These are phyloP conservation scores for Neonectria ditissima DNA, from an alignment of 2,329 filamentous ascomycete genomes.

Conservation along the genomic window DNA sequence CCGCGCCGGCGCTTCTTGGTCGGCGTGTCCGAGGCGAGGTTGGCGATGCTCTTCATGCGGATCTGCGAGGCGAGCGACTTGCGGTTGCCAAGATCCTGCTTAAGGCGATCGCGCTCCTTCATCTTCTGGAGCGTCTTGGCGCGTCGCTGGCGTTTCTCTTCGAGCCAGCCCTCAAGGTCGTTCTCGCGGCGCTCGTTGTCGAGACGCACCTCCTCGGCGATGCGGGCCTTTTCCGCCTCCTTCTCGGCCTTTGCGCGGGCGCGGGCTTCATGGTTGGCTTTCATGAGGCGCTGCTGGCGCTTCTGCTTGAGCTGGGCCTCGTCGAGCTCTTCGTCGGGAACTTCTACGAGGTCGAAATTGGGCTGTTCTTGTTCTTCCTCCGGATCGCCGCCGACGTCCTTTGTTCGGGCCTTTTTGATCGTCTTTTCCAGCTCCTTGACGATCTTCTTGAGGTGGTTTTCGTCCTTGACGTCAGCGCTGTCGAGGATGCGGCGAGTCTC, in stretches of 20 bases:
- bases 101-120: slow-evolving; percentile 92
- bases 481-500: slow-evolving; percentile 88
- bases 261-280: slow-evolving; percentile 93
- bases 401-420: slow-evolving; percentile 90
- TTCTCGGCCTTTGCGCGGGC: slow-evolving; percentile 97
- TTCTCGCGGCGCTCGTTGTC: slow-evolving; percentile 88
- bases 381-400: slow-evolving; percentile 86
- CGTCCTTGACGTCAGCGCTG: slow-evolving; percentile 91
- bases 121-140: slow-evolving; percentile 80
- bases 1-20: slow-evolving; percentile 86
- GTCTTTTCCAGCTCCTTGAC: slow-evolving; percentile 92
- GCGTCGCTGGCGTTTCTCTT: slow-evolving; percentile 82
- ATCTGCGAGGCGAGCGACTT: slow-evolving; percentile 97
- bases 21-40: slow-evolving; percentile 90
- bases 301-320: slow-evolving; percentile 93
- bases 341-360: slow-evolving; percentile 87
- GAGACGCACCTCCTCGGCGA: slow-evolving; percentile 83
- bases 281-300: slow-evolving; percentile 90
- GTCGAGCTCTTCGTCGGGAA: slow-evolving; percentile 92
- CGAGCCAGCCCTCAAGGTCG: slow-evolving; percentile 87
- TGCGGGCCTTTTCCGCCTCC: slow-evolving; percentile 87
- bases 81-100: slow-evolving; percentile 94
- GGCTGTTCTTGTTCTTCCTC: slow-evolving; percentile 86
- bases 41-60: slow-evolving; percentile 98
- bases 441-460: slow-evolving; percentile 83